Base-by-base conservation (phyloP, 1,139 yeast species). In the Hemisphaericaspora xylofermentans region DNA sequence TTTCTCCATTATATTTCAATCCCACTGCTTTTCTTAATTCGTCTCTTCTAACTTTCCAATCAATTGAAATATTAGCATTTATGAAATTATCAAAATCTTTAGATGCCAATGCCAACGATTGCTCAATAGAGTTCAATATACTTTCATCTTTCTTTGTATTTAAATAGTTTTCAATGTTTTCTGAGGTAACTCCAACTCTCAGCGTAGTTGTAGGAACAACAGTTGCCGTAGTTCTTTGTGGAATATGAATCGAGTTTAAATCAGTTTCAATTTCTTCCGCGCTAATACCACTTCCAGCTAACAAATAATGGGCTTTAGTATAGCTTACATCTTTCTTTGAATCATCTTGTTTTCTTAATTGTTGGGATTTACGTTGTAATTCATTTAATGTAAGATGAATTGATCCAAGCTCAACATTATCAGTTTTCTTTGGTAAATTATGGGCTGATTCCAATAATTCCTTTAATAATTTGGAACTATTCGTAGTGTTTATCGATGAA, bases 211-310 rank as follows among this genome's bases (percentile, higher is more conserved):
- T 25, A 8, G 34, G 34, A 10, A 14, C 31, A 3, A 17, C 24
- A 21, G 25, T 17, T 6, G 40, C 24, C 3, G 27, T 17, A 14
- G 33, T 15, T 28, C 33, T 9, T 22, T 40, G n/a, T 7, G 68
- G 64, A 10, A 62, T 46, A 32, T 60, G 58, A 26, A 68, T 63
- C 10, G 66, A 45, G 38, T 74, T 75, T 49, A 84, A 66, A 41
- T 87, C 91, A 36, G 74, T 71, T 50, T 86, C 91, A 36, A 93
- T 83, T 43, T 88, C 95, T 54, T 88, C 96, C 34, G 95, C 87
- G 43, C 88, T 84, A 41, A 91, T 75, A 0, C 96, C 97, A 56
- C 94, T 85, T 1, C 94, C 87, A 2, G 97, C 96, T 42, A 93
- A 71, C 36, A 91, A 67, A 58, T 91, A 91, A 55, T 89, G 97